These are phyloP conservation scores for Pseudomonodictys pantanalensis DNA, from an alignment of 495 filamentous ascomycete genomes.

Conservation along the genomic window DNA sequence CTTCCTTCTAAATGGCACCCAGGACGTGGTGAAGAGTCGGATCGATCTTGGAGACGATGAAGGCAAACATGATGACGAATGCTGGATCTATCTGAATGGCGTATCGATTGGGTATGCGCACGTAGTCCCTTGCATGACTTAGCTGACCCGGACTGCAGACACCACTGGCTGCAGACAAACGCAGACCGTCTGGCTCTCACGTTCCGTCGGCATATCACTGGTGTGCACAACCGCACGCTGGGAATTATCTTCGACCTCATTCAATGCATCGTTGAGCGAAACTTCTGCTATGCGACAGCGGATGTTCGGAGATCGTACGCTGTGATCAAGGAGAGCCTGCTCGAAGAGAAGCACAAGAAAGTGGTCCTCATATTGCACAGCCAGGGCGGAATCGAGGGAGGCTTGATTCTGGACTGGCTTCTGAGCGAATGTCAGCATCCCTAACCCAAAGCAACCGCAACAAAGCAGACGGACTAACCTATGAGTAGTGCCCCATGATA, in stretches of 20 bases:
- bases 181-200: constrained; percentile 68
- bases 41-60: constrained; percentile 19
- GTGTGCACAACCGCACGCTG: constrained; percentile 80
- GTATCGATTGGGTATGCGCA: constrained; percentile 53
- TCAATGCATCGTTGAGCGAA: constrained; percentile 62
- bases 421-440: constrained; percentile 54
- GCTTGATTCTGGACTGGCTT: constrained; percentile 74
- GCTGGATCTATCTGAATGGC: constrained; percentile 75
- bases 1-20: constrained; percentile 27
- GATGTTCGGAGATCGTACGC: constrained; percentile 59
- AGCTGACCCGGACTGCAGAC: constrained; percentile 14
- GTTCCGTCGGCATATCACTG: constrained; percentile 70
- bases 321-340: constrained; percentile 57
- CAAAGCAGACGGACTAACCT: background rate
- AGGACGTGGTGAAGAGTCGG: background rate
- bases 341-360: constrained; percentile 60
- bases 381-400: constrained; percentile 76
- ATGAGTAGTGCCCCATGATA: constrained; percentile 54
- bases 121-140: background rate
- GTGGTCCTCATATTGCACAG: constrained; percentile 77
- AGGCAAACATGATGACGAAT: constrained; percentile 50
- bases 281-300: constrained; percentile 67
- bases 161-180: constrained; percentile 63
- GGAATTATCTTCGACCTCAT: constrained; percentile 26
- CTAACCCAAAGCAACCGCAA: too few relatives aligned